A percentile compares a stretch with the other conserved stretches of the same genome.
phyloP scores from a whole-genome alignment of 192 early-diverging fungal species.

The Podochytrium sp. region DNA sequence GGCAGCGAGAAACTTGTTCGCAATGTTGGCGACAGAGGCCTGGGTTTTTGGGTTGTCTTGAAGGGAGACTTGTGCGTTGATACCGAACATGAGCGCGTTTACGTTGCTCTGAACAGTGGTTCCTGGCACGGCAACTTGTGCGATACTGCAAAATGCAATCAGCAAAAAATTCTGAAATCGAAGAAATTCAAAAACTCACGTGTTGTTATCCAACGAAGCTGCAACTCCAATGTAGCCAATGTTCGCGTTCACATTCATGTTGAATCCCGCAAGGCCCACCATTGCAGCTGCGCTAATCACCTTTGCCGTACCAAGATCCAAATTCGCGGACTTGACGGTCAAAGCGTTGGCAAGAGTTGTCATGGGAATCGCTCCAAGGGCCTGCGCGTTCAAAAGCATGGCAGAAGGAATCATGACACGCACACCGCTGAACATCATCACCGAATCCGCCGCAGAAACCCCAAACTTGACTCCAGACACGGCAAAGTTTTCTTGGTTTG shows the following conservation, averaged over 20 bases:
- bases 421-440: constrained; percentile 14
- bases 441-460: neutral
- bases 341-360: neutral
- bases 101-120: neutral
- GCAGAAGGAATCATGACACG: constrained; percentile 17
- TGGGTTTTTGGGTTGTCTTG: neutral
- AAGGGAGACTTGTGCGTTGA: neutral
- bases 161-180: neutral
- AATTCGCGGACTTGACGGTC: neutral
- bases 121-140: neutral
- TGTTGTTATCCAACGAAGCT: too few species aligned
- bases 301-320: constrained; percentile 12
- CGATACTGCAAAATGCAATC: neutral
- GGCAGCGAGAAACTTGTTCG: neutral
- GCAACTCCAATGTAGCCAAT: too few species aligned
- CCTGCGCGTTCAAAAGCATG: neutral
- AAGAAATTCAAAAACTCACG: too few species aligned
- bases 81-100: neutral
- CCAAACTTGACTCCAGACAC: constrained; percentile 19
- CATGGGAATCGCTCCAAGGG: neutral
- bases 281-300: too few species aligned
- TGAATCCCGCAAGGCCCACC: too few species aligned
- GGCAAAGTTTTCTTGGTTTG: constrained; percentile 9
- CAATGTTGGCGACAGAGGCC: neutral
- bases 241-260: too few species aligned